Percentiles rank a stretch among this genome's conserved stretches.
Evolutionary conservation across 495 filamentous ascomycete genomes (phyloP).

Genomic region (Chaetomium cochliodes): DNA sequence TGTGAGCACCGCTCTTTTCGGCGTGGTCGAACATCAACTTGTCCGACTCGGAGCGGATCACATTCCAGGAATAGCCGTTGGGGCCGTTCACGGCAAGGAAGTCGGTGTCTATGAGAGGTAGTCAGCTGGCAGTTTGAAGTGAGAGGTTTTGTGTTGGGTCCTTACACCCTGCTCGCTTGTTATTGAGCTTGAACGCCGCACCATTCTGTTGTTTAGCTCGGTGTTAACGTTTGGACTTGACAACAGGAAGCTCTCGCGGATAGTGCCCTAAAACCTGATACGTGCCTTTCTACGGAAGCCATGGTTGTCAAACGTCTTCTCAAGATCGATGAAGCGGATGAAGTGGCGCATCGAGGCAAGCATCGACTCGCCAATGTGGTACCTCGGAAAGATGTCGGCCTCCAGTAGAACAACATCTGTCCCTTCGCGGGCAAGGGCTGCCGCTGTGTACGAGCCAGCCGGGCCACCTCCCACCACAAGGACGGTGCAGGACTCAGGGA

Average conservation of each 20-base stretch:
- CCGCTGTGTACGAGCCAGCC: conserved; percentile 47
- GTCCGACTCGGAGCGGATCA: conserved; percentile 54
- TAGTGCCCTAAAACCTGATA: too few relatives aligned
- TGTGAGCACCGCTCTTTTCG: conserved; percentile 2
- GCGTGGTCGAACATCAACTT: conserved; percentile 54
- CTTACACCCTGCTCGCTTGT: neutral
- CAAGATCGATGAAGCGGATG: conserved; percentile 50
- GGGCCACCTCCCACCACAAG: conserved; percentile 51
- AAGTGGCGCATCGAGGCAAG: conserved; percentile 51
- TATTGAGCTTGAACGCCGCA: conserved; percentile 40
- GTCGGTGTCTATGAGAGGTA: conserved; percentile 44
- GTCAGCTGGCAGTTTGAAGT: neutral
- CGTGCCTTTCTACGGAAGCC: conserved; percentile 46
- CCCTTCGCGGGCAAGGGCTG: conserved; percentile 46
- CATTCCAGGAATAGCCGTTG: conserved; percentile 50
- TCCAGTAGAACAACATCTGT: conserved; percentile 46
- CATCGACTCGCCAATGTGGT: conserved; percentile 51
- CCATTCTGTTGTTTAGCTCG: conserved; percentile 31
- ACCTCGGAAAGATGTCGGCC: conserved; percentile 49
- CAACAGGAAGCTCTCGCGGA: too few relatives aligned
- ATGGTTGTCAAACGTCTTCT: conserved; percentile 44
- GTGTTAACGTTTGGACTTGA: too few relatives aligned
- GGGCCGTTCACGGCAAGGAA: conserved; percentile 48
- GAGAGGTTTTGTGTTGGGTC: neutral
- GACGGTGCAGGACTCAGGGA: conserved; percentile 42